phyloP scores from a whole-genome alignment of 345 rosid genomes.

The Pistacia atlantica region DNA sequence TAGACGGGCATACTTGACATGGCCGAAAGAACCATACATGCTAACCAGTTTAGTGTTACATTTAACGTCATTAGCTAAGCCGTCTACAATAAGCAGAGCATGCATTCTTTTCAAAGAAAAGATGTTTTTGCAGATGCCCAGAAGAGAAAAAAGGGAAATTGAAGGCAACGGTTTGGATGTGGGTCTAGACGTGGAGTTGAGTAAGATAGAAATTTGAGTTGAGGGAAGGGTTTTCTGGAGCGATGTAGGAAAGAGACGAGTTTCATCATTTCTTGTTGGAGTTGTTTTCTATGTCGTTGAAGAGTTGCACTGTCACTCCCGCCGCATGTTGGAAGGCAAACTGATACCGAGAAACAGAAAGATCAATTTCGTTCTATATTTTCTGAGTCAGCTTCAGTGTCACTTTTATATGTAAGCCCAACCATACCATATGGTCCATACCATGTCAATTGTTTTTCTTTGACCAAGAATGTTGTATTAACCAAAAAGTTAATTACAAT shows the following conservation, averaged over 20 bases:
- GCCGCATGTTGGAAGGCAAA: background rate
- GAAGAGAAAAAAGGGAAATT: conserved; percentile 36
- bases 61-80: conserved; percentile 42
- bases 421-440: no score
- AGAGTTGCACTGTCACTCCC: background rate
- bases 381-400: no score
- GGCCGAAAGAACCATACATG: conserved; percentile 59
- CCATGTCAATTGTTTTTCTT: no score
- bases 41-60: conserved; percentile 64
- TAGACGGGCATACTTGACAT: conserved; percentile 52
- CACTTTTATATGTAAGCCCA: no score
- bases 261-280: conserved; percentile 8
- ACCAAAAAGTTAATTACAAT: no score
- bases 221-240: conserved; percentile 21
- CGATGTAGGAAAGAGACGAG: conserved; percentile 20
- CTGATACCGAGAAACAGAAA: background rate
- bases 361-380: no score
- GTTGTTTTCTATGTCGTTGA: background rate
- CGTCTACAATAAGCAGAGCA: conserved; percentile 44
- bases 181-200: background rate
- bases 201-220: conserved; percentile 26
- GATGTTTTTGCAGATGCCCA: conserved; percentile 49
- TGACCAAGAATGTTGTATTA: no score
- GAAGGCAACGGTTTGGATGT: conserved; percentile 27
- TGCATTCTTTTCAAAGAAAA: conserved; percentile 50